Conservation (phyloP, 2,329 filamentous ascomycete genomes). For the Hypoxylon sp. region DNA sequence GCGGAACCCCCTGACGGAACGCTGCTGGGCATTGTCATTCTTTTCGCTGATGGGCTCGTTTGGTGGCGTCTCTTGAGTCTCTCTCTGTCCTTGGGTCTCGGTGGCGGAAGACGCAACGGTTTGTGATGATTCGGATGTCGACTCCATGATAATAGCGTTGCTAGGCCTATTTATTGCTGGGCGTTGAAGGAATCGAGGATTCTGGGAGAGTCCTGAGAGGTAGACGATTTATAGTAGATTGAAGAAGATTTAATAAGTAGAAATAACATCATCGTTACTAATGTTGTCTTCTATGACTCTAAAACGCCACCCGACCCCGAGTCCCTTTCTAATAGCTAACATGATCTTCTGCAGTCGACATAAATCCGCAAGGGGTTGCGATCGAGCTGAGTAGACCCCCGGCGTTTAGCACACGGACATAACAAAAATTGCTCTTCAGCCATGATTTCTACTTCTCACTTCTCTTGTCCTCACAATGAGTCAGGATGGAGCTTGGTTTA, state of each 20-base stretch:
- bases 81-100: not conserved
- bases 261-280: not conserved
- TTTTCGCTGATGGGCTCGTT: slow-evolving; percentile 19
- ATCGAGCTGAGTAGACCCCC: not conserved
- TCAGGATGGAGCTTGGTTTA: not conserved
- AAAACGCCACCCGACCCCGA: not conserved
- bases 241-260: not conserved
- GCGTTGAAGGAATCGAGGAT: not conserved
- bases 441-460: not conserved
- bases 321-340: not conserved
- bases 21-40: slow-evolving; percentile 12
- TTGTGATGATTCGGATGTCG: slow-evolving; percentile 11
- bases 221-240: not conserved
- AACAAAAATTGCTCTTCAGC: not conserved
- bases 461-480: not conserved
- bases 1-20: slow-evolving; percentile 29
- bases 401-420: slow-evolving; percentile 17
- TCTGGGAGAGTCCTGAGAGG: not conserved
- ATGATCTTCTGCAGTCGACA: not conserved
- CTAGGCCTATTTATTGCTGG: not conserved
- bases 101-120: not conserved
- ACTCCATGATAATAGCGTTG: slow-evolving; percentile 10
- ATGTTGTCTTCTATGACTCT: not conserved
- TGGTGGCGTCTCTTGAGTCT: slow-evolving; percentile 6
- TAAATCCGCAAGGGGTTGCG: not conserved